Conservation (phyloP, 2,329 filamentous ascomycete species). For the Penicillium psychrosexuale region DNA sequence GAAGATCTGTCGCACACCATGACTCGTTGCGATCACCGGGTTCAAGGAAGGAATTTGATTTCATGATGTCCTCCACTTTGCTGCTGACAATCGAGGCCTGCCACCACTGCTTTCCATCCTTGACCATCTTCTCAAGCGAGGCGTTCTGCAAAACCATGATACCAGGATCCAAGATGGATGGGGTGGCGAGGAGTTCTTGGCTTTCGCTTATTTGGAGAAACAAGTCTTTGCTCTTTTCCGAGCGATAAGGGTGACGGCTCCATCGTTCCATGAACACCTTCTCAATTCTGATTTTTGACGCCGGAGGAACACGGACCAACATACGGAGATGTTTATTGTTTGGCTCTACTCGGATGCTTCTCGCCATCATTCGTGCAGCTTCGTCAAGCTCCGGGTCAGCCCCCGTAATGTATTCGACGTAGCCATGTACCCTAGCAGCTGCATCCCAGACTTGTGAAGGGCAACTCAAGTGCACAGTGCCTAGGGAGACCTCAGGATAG, state of each 20-base stretch:
- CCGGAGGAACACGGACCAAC: conserved; percentile 24
- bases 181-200: conserved; percentile 33
- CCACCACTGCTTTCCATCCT: conserved; percentile 37
- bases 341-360: conserved; percentile 36
- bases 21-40: conserved; percentile 34
- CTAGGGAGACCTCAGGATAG: conserved; percentile 28
- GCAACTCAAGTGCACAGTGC: conserved; percentile 40
- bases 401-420: conserved; percentile 21
- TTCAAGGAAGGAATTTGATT: conserved; percentile 32
- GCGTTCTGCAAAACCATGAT: conserved; percentile 30
- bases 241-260: conserved; percentile 31
- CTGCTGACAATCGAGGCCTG: conserved; percentile 39
- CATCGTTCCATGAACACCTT: conserved; percentile 37
- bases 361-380: conserved; percentile 31
- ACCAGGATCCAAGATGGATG: conserved; percentile 21
- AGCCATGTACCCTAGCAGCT: conserved; percentile 31
- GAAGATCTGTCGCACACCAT: conserved; percentile 32
- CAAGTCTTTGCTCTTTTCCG: conserved; percentile 22
- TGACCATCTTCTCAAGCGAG: conserved; percentile 29
- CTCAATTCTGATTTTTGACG: conserved; percentile 23
- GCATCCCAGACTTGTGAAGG: conserved; percentile 43
- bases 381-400: conserved; percentile 26
- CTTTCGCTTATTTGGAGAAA: conserved; percentile 39
- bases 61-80: conserved; percentile 33
- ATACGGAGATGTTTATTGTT: conserved; percentile 27